Base-by-base conservation (phyloP, 495 filamentous ascomycete species). In the Penicillium robsamsonii region DNA sequence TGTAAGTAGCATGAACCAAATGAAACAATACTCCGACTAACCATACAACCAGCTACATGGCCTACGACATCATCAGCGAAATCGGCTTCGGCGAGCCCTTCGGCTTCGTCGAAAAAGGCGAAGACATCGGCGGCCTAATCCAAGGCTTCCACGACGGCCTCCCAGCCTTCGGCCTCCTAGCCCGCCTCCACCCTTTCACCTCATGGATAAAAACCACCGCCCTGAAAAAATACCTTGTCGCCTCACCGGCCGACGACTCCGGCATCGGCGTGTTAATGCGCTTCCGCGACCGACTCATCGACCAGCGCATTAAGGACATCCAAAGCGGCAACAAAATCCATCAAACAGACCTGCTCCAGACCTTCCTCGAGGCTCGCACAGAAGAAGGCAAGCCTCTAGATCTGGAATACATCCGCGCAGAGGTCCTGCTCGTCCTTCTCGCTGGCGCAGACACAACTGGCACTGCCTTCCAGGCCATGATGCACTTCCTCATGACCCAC, bases 361-460 rank as follows among this genome's bases (percentile, higher is more conserved):
- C 66, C 2, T 74, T 79, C 53, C 67, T 78, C 31, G 74, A 79
- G 35, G 74, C 80, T 1, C 65, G 72, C 25, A 75, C 65, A 0
- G 72, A 78, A 6, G 69, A 73, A 54, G 81, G 73, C 17, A 74
- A 79, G 40, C 74, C 74, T 3, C 63, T 83, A 6, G 71, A 76
- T 11, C 64, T 77, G 58, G 74, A 76, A 20, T 76, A 82, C 50
- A 73, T 84, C 60, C 77, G 78, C 50, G 78, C 79, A 0, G 83
- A 84, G 65, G 76, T 81, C 20, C 64, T 84, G 3, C 68, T 84
- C 0, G 74, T 84, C 17, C 64, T 85, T 44, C 71, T 87, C 10
- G 85, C 84, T 3, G 84, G 84, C n/a, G 80, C 84, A 8, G 87
- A 90, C 56, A 86, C 86, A 11, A 84, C 80, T 0, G 80, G 82